Conservation (phyloP, 345 rosid genomes). For the Barbarea vulgaris region DNA sequence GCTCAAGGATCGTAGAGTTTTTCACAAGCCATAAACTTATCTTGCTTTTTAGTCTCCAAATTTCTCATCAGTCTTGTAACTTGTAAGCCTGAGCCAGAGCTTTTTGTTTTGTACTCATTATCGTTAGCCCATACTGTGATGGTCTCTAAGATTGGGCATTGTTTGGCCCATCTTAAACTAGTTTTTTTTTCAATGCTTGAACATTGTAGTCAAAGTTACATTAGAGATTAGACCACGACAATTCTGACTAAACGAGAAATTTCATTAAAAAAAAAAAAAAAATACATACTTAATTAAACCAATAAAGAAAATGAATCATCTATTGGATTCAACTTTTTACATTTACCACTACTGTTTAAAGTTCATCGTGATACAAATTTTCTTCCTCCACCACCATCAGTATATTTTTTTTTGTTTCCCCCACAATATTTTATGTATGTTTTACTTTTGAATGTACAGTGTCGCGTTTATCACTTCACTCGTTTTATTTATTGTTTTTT, state of each 20-base stretch:
- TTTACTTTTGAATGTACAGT: too few relatives aligned
- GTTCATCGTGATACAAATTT: background rate
- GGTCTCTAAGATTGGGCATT: background rate
- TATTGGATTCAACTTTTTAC: background rate
- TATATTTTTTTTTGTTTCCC: too few relatives aligned
- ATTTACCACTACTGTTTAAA: background rate
- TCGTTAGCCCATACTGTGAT: background rate
- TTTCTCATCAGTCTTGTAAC: too few relatives aligned
- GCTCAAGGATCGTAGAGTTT: slow-evolving; percentile 26
- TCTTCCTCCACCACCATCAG: background rate
- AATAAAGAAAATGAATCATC: background rate
- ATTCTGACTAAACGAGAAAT: background rate
- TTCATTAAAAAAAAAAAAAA: background rate
- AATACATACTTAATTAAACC: background rate
- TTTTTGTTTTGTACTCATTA: background rate
- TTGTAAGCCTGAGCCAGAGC: background rate
- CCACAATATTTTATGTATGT: too few relatives aligned
- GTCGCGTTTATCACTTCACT: too few relatives aligned
- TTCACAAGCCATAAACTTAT: background rate
- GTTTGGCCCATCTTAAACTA: background rate
- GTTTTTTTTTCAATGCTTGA: background rate
- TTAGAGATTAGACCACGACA: background rate
- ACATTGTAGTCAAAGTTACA: background rate
- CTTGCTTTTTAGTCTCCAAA: too few relatives aligned
- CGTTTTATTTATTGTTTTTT: background rate